Conservation (phyloP, 805 yeast genomes). For the Candida yuanshanica region DNA sequence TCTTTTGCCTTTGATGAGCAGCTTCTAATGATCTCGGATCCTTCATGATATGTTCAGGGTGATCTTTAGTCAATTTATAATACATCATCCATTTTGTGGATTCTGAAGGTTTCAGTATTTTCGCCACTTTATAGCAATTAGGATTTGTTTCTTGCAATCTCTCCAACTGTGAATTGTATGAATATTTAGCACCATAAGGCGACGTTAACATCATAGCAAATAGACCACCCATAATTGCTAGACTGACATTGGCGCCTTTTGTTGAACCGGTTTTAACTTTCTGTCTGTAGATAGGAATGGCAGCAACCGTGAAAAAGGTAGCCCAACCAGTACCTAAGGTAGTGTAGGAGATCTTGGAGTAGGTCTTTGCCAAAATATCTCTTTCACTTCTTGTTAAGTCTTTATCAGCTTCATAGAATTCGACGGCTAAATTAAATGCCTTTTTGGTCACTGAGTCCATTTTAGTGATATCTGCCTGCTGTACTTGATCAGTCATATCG, state of each 20-base stretch:
- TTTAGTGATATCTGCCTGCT: not conserved
- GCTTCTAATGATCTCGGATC: constrained; percentile 45
- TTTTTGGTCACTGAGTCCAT: constrained; percentile 16
- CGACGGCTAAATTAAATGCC: constrained; percentile 38
- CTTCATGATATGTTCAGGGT: constrained; percentile 46
- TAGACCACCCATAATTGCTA: constrained; percentile 38
- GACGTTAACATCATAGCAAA: constrained; percentile 31
- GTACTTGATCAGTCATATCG: not conserved
- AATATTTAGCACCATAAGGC: constrained; percentile 25
- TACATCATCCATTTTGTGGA: constrained; percentile 45
- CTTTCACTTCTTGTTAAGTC: constrained; percentile 37
- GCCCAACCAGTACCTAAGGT: constrained; percentile 35
- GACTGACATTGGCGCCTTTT: constrained; percentile 34
- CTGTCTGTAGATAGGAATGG: constrained; percentile 36
- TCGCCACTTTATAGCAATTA: constrained; percentile 27
- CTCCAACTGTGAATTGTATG: constrained; percentile 29
- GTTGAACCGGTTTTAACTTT: constrained; percentile 28
- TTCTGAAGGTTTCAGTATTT: constrained; percentile 27
- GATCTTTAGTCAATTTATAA: constrained; percentile 43
- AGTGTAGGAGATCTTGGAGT: constrained; percentile 29
- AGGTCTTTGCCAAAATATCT: constrained; percentile 32
- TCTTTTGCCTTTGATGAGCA: constrained; percentile 20
- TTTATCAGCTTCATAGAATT: constrained; percentile 46
- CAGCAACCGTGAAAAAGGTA: constrained; percentile 36
- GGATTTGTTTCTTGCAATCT: constrained; percentile 25